These are phyloP conservation scores for Buddleja alternifolia DNA, from an alignment of 257 asterid species.

Conservation along the genomic window DNA sequence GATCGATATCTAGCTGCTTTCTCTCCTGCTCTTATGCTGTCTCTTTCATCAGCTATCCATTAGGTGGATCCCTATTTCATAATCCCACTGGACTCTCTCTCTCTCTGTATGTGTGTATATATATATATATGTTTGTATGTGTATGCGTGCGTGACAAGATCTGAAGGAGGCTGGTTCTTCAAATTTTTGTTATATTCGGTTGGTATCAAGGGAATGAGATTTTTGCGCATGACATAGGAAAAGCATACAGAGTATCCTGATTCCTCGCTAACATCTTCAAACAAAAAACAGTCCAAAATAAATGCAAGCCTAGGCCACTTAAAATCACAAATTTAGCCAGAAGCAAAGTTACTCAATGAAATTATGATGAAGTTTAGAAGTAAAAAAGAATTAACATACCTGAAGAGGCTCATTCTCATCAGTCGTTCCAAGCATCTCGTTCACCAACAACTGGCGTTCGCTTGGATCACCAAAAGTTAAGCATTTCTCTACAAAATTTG, in stretches of 20 bases:
- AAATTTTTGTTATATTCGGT: background rate
- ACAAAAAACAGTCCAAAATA: background rate
- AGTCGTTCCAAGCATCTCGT: conserved; percentile 79
- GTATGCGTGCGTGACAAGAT: no score
- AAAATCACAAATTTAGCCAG: no score
- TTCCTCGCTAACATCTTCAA: conserved; percentile 9
- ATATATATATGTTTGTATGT: no score
- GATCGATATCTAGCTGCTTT: no score
- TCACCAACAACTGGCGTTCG: conserved; percentile 68
- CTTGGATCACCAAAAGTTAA: conserved; percentile 67
- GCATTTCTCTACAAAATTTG: conserved; percentile 91
- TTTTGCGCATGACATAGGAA: background rate
- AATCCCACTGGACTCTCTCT: no score
- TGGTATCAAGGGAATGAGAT: background rate
- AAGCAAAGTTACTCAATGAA: no score
- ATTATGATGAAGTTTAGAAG: background rate
- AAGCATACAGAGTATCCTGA: no score
- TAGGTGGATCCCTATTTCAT: no score
- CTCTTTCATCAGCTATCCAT: no score
- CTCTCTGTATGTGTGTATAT: no score
- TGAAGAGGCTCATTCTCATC: conserved; percentile 87
- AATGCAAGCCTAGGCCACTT: background rate
- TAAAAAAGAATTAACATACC: conserved; percentile 43
- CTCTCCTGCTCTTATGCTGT: no score
- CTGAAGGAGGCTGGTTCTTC: background rate